Base-by-base conservation (phyloP, 768 basidiomycete species). In the Trametes cinnabarina region DNA sequence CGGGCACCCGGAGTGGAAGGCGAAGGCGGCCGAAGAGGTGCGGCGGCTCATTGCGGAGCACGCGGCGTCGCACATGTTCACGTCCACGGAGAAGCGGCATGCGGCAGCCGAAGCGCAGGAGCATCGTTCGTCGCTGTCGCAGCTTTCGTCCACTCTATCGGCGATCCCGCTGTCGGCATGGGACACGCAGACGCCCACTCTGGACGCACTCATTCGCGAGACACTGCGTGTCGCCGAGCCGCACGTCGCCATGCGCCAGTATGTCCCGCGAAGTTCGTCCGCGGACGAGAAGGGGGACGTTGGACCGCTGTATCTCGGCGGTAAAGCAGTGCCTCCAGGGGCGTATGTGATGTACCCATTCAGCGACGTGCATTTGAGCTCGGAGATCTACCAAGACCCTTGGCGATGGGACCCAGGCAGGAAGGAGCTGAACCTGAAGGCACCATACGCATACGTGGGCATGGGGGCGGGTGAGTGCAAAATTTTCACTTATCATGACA, bases 331-430 rank as follows among this genome's bases (percentile, higher is more conserved):
- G 28, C 87, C 87, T 30, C 84, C 85, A 20, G 89, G 88, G 55
- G 81, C 87, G 52, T 90, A 87, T 66, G 81, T 89, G 47, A 78
- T 90, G 42, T 91, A 90, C 72, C 89, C 88, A 42, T 90, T 90
- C 71, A 87, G 85, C 69, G 86, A 87, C 66, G 84, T 90, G 41
- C 89, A 92, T 72, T 81, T 91, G 35, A 79, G 90, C 70, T 78
- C 85, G 39, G 77, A 80, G 59, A 71, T 91, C 20, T 92, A 91
- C 70, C 81, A 84, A 46, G 82, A 90, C 69, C 89, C 89, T 37
- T 88, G 87, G 87, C 83, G 75, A 63, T 92, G 88, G 65, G 86
- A 90, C 74, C 90, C 89, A 43, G 68, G 60, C 47, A 74, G 79
- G 58, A 47, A 57, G 69, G 74, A 66, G 76, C 83, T 71, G 72